Evolutionary conservation across 257 asterid species (phyloP).

Genomic region (Gardenia jasminoides): DNA sequence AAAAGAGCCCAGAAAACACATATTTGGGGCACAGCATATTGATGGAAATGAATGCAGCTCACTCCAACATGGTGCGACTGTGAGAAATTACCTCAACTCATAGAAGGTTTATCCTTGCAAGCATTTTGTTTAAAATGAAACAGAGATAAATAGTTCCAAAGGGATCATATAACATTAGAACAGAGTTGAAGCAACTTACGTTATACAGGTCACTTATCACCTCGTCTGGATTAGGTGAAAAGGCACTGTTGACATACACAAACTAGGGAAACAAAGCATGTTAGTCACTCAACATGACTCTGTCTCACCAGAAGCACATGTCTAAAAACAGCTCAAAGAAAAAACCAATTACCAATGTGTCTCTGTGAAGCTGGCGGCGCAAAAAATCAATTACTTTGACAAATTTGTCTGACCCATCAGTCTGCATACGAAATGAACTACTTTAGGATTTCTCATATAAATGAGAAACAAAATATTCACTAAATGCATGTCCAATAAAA

Average conservation of each 20-base stretch:
- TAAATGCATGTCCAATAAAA: neutral
- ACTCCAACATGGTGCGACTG: neutral
- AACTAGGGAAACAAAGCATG: constrained; percentile 42
- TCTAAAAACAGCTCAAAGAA: neutral
- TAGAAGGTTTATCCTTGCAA: no score
- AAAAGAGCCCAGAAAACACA: no score
- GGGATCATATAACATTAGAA: neutral
- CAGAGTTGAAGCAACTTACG: constrained; percentile 43
- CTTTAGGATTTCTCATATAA: neutral
- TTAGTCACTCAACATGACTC: constrained; percentile 13
- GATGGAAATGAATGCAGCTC: neutral
- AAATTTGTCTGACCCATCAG: constrained; percentile 86
- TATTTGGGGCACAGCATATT: neutral
- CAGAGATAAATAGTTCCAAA: neutral
- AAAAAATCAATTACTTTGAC: constrained; percentile 86
- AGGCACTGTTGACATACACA: constrained; percentile 96
- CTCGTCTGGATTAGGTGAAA: constrained; percentile 96
- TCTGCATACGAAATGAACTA: constrained; percentile 38
- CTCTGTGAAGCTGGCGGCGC: constrained; percentile 94
- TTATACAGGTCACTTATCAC: constrained; percentile 69
- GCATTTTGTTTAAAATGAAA: neutral
- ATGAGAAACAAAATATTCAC: neutral
- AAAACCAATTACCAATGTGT: constrained; percentile 57
- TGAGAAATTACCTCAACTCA: neutral
- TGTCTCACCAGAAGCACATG: neutral